These are phyloP conservation scores for Cercis canadensis DNA, from an alignment of 306 rosid genomes.

Conservation along the genomic window DNA sequence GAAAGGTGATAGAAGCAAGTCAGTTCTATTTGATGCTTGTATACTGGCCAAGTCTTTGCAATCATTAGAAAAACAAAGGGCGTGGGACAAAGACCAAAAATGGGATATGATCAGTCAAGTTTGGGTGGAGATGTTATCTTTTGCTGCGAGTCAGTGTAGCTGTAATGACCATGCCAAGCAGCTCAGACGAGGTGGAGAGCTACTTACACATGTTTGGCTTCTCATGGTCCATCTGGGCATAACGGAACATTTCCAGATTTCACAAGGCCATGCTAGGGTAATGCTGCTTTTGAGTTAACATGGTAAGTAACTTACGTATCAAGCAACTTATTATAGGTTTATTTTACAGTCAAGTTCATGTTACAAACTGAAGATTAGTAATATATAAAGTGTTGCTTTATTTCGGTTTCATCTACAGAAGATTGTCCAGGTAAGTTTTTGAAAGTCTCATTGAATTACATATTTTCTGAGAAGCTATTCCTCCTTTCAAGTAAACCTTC, in stretches of 20 bases:
- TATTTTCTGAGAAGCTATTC: too few relatives aligned
- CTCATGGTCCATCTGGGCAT: conserved; percentile 48
- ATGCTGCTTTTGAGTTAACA: conserved; percentile 24
- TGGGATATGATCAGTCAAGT: conserved; percentile 24
- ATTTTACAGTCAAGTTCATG: too few relatives aligned
- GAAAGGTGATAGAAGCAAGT: conserved; percentile 44
- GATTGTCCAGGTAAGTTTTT: too few relatives aligned
- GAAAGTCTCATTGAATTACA: too few relatives aligned
- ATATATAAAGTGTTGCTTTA: too few relatives aligned
- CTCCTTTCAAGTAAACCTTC: too few relatives aligned
- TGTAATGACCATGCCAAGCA: conserved; percentile 14
- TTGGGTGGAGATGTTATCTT: conserved; percentile 38
- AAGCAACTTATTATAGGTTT: too few relatives aligned
- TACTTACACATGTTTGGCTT: conserved; percentile 48
- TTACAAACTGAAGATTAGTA: too few relatives aligned
- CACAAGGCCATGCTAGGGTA: conserved; percentile 37
- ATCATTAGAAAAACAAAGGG: not conserved
- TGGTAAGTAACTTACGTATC: too few relatives aligned
- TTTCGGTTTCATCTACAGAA: too few relatives aligned
- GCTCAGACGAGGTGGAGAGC: conserved; percentile 30
- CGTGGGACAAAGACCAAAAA: conserved; percentile 27
- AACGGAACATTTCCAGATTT: conserved; percentile 45
- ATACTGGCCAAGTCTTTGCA: conserved; percentile 40
- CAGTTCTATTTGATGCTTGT: conserved; percentile 38
- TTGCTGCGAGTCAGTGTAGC: conserved; percentile 38